Conservation (phyloP, 441 rosid genomes). For the Populus hybrid region DNA sequence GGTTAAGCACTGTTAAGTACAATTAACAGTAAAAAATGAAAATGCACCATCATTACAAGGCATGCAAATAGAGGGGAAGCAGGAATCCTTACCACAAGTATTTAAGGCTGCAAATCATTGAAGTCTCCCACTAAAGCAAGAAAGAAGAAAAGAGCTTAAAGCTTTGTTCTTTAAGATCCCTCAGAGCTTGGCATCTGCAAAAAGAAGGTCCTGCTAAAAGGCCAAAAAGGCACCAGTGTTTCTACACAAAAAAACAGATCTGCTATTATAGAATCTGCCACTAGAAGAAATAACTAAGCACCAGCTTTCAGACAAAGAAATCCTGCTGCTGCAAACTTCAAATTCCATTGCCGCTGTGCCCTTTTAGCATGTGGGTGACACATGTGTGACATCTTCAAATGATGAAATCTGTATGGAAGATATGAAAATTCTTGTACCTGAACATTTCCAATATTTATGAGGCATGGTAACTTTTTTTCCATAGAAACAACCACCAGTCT, state of each 20-base stretch:
- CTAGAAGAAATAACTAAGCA: background rate
- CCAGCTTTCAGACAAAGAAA: background rate
- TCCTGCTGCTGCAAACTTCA: background rate
- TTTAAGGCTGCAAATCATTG: background rate
- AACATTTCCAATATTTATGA: background rate
- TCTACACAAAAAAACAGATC: background rate
- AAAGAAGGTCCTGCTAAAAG: background rate
- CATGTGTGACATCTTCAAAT: background rate
- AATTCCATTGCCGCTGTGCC: background rate
- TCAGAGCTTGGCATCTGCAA: background rate
- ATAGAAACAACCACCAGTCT: background rate
- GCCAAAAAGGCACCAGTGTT: background rate
- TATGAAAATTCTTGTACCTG: background rate
- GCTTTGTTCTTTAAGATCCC: background rate
- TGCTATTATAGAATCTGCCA: background rate
- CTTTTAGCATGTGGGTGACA: background rate
- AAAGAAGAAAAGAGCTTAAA: background rate
- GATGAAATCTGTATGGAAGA: background rate
- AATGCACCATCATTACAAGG: background rate
- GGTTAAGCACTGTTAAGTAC: too few relatives aligned
- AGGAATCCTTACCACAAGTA: background rate
- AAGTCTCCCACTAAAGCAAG: background rate
- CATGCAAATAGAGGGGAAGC: background rate
- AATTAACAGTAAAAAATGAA: too few relatives aligned
- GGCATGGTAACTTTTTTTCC: background rate